Evolutionary conservation across 495 filamentous ascomycete genomes (phyloP), one percentile per base, ranked within the genome.

Genomic region (Choiromyces venosus): DNA sequence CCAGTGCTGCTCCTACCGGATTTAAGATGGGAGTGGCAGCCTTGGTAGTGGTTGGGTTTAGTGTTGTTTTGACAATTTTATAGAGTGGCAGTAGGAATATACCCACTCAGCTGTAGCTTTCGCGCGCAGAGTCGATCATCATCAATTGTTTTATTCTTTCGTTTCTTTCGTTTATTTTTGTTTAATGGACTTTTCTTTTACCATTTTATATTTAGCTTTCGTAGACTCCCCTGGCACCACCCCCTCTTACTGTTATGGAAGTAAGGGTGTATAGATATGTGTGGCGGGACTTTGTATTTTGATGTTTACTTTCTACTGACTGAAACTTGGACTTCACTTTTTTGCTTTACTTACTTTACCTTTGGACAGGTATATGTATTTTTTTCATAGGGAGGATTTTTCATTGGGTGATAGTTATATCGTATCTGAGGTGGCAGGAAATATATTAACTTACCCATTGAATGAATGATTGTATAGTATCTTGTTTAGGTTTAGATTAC

Each of bases 281-380:
- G 46, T 39, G 3, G 44, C 29, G n/a, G 44, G 36, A 21, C 8
- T 35, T 67, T 71, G 25, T 71, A 42, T 71, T 42, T 67, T 67
- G 52, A 71, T 39, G 18, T 29, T 29, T 38, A 71, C 19, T 14
- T 19, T 40, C 39, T 71, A 35, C 40, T 35, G 40, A 33, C 67
- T 29, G 21, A 42, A 40, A 21, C 16, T 29, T 7, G 25, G 25
- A 5, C 25, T 61, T 61, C 52, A 18, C n/a, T 69, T 65, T 65
- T 65, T 65, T 12, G 12, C 25, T 65, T 14, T 29, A 44, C 67
- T 33, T 29, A n/a, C 29, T 68, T 39, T n/a, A 7, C n/a, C 16
- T 19, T 25, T 25, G 25, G 35, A 33, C 7, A 25, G 38, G 16
- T 37, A 25, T 18, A 29, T 71, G 1, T 33, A 4, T 29, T 16